Evolutionary conservation across 805 yeast species (phyloP).

Genomic region (Tetrapisispora taiwanensis): DNA sequence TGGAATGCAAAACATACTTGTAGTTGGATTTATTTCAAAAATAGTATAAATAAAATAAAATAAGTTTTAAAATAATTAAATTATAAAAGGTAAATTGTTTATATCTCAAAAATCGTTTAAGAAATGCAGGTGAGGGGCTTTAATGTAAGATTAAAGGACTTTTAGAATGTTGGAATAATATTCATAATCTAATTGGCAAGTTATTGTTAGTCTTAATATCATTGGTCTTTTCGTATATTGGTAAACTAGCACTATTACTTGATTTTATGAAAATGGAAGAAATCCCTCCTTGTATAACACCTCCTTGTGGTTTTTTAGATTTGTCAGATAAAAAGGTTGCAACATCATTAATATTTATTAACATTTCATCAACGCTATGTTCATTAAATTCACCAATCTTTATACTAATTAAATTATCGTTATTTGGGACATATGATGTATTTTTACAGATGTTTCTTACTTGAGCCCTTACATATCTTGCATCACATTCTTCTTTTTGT

Average conservation of each 20-base stretch:
- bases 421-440: conserved; percentile 51
- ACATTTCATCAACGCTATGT: conserved; percentile 20
- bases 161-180: too few species aligned
- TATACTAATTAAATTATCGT: conserved; percentile 51
- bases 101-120: too few species aligned
- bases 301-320: conserved; percentile 47
- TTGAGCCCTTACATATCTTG: conserved; percentile 54
- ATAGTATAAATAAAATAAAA: too few species aligned
- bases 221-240: conserved; percentile 31
- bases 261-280: conserved; percentile 55
- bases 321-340: conserved; percentile 39
- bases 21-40: too few species aligned
- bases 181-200: neutral
- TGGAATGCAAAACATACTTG: too few species aligned
- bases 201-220: neutral
- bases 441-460: conserved; percentile 53
- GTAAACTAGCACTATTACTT: conserved; percentile 55
- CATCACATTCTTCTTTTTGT: conserved; percentile 54
- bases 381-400: conserved; percentile 40
- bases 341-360: conserved; percentile 23
- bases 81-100: too few species aligned
- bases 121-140: too few species aligned
- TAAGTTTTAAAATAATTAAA: too few species aligned
- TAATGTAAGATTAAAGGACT: too few species aligned
- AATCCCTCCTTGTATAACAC: conserved; percentile 37